A percentile compares a stretch with the other conserved stretches of the same genome.
Evolutionary conservation across 2,329 filamentous ascomycete species (phyloP).

Genomic region (Colletotrichum shisoi): DNA sequence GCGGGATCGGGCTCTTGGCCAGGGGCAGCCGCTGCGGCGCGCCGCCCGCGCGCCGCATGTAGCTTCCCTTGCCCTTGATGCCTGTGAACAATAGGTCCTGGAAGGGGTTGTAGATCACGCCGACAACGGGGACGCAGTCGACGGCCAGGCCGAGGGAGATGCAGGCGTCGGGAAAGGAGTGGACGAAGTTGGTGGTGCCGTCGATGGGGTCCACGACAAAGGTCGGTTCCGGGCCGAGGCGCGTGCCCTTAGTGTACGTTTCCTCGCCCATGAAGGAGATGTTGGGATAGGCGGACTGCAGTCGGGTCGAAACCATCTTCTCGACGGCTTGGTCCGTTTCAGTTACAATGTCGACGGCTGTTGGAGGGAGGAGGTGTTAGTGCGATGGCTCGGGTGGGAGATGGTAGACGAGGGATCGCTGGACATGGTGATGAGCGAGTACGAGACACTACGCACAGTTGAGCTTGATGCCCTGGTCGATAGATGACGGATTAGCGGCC

Average conservation of each 20-base stretch:
- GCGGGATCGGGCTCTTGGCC: slow-evolving; percentile 59
- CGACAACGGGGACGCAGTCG: slow-evolving; percentile 67
- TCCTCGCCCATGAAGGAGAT: slow-evolving; percentile 78
- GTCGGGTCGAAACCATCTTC: slow-evolving; percentile 63
- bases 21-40: slow-evolving; percentile 53
- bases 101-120: slow-evolving; percentile 84
- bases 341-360: slow-evolving; percentile 73
- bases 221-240: slow-evolving; percentile 71
- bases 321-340: slow-evolving; percentile 73
- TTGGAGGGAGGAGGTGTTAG: not conserved
- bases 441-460: slow-evolving; percentile 60
- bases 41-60: slow-evolving; percentile 56
- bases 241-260: slow-evolving; percentile 73
- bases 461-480: slow-evolving; percentile 67
- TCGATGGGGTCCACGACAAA: slow-evolving; percentile 86
- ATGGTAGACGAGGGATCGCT: not conserved
- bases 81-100: slow-evolving; percentile 73
- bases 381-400: not conserved
- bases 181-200: slow-evolving; percentile 83
- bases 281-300: slow-evolving; percentile 62
- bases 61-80: slow-evolving; percentile 73
- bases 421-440: not conserved
- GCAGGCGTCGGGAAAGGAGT: slow-evolving; percentile 76
- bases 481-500: slow-evolving; percentile 65
- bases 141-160: slow-evolving; percentile 78